Evolutionary conservation across 768 basidiomycete species (phyloP), one percentile per base, ranked within the genome.

Genomic region (Hypholoma fasciculare): DNA sequence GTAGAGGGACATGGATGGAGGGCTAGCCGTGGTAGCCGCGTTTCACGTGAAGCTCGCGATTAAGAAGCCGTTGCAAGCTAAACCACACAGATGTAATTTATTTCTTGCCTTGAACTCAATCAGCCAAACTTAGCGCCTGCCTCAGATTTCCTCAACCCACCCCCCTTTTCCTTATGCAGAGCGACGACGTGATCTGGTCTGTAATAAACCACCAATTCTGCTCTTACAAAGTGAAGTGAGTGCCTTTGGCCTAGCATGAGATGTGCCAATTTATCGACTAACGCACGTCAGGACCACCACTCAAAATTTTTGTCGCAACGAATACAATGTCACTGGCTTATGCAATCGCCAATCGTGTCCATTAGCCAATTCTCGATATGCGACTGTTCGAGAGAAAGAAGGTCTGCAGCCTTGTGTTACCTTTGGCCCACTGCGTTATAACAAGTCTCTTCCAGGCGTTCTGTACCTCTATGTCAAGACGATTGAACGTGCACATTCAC

Each of bases 221-320:
- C 79, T 97, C 96, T 0, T 99, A 96, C 76, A 98, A 98, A 90
- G 96, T 99, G 81, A 98, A 96, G 96, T 96, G 65, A 71, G 92
- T 79, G 4, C 8, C 14, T 20, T 44, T 16, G 26, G 13, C 52
- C 37, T 57, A 47, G 34, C 43, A 30, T 23, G 14, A 39, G 27
- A 49, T 42, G 27, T 26, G 50, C 62, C 60, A 52, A 64, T 53
- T 56, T 63, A 54, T 49, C 16, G 39, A 47, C 20, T 27, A n/a
- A 43, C n/a, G 20, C 39, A 36, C 60, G 36, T 14, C 71, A 96
- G 95, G 74, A 96, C 96, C 0, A 79, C 86, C 1, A 97, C 94
- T 1, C 96, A 98, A 74, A 98, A 97, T 71, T 98, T 99, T 77
- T 98, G 97, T 76, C 81, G 96, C 54, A 99, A 99, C 73, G 94